Conservation (phyloP, 2,329 filamentous ascomycete genomes). For the Xylaria arbuscula region DNA sequence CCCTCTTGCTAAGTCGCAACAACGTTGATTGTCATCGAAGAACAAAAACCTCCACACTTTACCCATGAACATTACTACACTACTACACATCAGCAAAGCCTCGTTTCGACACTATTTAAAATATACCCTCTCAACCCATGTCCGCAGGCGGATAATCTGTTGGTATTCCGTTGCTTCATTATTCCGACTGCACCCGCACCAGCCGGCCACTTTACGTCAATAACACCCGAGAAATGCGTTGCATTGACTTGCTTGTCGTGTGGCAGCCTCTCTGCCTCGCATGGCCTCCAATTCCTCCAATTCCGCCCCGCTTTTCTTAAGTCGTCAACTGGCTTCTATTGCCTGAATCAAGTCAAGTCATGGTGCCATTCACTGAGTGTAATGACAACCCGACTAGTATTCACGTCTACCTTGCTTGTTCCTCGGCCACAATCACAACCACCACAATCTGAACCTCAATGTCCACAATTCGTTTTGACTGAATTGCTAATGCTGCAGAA, state of each 20-base stretch:
- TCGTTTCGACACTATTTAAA: background rate
- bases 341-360: background rate
- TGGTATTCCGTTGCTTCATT: background rate
- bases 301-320: conserved; percentile 32
- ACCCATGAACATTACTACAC: conserved; percentile 13
- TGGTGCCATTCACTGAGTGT: background rate
- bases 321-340: conserved; percentile 9
- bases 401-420: background rate
- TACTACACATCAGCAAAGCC: conserved; percentile 7
- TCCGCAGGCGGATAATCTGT: background rate
- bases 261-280: conserved; percentile 19
- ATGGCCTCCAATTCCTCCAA: conserved; percentile 7
- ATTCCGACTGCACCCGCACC: background rate
- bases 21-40: background rate
- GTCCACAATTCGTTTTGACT: background rate
- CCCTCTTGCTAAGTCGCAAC: background rate
- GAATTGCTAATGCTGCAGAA: conserved; percentile 18
- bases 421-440: background rate
- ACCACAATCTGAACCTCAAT: too few relatives aligned
- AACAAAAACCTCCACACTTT: background rate
- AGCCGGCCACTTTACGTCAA: background rate
- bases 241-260: conserved; percentile 7
- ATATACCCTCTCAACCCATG: background rate
- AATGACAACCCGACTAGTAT: background rate
- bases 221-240: background rate